Base-by-base conservation (phyloP, 106 monocot species). In the Narthecium ossifragum region DNA sequence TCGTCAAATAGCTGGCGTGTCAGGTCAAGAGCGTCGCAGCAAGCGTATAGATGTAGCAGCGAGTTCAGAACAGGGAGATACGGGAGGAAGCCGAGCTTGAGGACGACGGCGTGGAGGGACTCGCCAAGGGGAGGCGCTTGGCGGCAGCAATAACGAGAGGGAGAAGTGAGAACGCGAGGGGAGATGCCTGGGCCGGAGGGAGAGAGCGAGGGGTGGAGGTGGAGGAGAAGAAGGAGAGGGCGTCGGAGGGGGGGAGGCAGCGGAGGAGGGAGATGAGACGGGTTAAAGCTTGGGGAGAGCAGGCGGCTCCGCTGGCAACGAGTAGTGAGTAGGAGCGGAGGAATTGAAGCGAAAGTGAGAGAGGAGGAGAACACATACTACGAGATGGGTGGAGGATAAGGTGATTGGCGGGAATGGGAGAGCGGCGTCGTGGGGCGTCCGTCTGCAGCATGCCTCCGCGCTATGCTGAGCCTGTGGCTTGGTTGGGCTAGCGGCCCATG, bases 1-100 rank as follows among this genome's bases (percentile, higher is more conserved):
- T 76, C 76, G 43, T 70, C 76, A 10, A 76, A 76, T 40, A 76
- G 23, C 51, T 70, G 69, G 51, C 57, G 25, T 0, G 76, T 64
- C 6, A 41, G 57, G 41, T 57, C 59, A 8, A 76, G 56, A 3
- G 17, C 58, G 29, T 70, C 64, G 22, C 46, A 52, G 22, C 57
- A 64, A 18, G 76, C 70, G 36, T 76, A 70, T 40, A 76, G 26
- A 45, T 70, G 75, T 31, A 70, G 26, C 26, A 76, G 33, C 15
- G 75, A 48, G 31, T 75, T 75, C 22, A 61, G 56, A 1, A 75
- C 36, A 27, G 33, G 46, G 31, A 50, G 3, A 34, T 69, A 45
- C 24, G 46, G 28, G 20, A 76, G 49, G 8, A 70, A 69, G 17
- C 69, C 75, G 23, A 69, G 50, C 38, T 70, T 69, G 18, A 69